Base-by-base conservation (phyloP, 2,329 filamentous ascomycete species). In the Neopestalotiopsis rosae region DNA sequence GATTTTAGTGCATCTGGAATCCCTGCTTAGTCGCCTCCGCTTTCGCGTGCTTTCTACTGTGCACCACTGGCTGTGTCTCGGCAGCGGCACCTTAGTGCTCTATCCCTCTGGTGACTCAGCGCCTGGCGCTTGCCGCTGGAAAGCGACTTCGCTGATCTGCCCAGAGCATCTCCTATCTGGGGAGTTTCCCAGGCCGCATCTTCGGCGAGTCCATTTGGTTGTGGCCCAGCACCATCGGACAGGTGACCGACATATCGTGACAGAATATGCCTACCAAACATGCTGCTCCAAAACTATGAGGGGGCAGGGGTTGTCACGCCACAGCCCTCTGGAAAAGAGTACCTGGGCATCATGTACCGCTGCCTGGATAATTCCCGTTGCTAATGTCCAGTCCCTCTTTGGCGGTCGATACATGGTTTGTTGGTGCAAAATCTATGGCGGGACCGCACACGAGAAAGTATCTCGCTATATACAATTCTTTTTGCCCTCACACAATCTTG, bases 281-380 rank as follows among this genome's bases (percentile, higher is more conserved):
- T 73, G 74, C 74, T 72, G 73, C 75, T 73, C 75, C 74, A 72
- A 73, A 74, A 74, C 72, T 71, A 70, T 71, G 68, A 75, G 17
- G 17, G 5, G 20, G 75, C 79, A 77, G 75, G 73, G 77, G 73
- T 72, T 64, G 67, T 74, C 73, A 77, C 79, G 80, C 79, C 79
- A 81, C 78, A 75, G 71, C 69, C 61, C 62, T 68, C 45, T 72
- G 72, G 74, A 71, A 28, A 69, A 70, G 67, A 69, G 69, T 71
- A 72, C 69, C 71, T 72, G 68, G 61, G 69, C 65, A 69, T 65
- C 65, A 73, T 61, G 74, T 73, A 75, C 73, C 72, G 58, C 72
- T 52, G 45, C 17, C 45, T 52, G 17, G 17, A 52, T 52, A 20
- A 61, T 67, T 71, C 72, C 73, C 68, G 69, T 73, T 65, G 68